Base-by-base conservation (phyloP, 2,329 filamentous ascomycete genomes). In the Monosporascus sp. region DNA sequence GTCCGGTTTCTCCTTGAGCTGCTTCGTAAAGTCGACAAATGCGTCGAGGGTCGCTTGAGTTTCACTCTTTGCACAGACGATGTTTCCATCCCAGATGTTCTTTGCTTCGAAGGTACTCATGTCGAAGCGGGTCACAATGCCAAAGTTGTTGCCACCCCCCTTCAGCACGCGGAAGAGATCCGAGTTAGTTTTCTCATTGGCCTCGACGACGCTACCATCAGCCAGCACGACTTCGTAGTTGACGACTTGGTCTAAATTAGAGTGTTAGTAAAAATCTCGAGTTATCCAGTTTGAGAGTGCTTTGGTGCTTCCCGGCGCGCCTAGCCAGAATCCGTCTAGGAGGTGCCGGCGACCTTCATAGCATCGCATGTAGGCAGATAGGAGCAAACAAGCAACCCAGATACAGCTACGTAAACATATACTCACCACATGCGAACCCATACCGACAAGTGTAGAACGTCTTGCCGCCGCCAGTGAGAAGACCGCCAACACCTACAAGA, bases 401-500 rank as follows among this genome's bases (percentile, higher is more conserved):
- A 14, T 11, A 35, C 4, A 35, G 31, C 31, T 35, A 35, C 4
- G 31, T 35, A 14, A 14, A 35, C 9, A 11, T 9, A 8, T 3
- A 45, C 51, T 44, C 5, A 52, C 51, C 47, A 37, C 51, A 53
- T 37, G 47, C 51, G 19, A 49, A 50, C 4, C 51, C 51, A 26
- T 37, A 26, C 17, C 51, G 51, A 37, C 47, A 45, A 24, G 54
- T 56, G 38, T 56, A 54, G 27, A 52, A 57, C 16, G 55, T 55
- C 46, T 51, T 52, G 14, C 60, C 60, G 7, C 60, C 60, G 9
- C 59, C 59, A 14, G 55, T 57, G 31, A 61, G 54, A 11, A 61
- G 48, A n/a, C 60, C 60, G 17, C 59, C 59, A 8, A 62, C 58
- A 9, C 59, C 60, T 11, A 62, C 52, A 1, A 49, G 49, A 7